These are phyloP conservation scores for Dioscorea cayenensis DNA, from an alignment of 116 monocot species.

Conservation along the genomic window DNA sequence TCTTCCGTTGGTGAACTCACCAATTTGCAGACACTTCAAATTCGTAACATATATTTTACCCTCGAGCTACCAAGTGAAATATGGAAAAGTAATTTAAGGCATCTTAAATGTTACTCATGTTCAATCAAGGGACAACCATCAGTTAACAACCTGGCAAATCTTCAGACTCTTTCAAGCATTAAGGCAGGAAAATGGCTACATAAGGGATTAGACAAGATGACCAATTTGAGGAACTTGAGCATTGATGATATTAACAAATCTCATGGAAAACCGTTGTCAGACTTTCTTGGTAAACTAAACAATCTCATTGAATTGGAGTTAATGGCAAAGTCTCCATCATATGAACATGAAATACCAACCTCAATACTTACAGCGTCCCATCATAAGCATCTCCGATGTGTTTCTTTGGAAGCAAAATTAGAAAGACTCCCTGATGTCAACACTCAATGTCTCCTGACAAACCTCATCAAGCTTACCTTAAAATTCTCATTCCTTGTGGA, in stretches of 20 bases:
- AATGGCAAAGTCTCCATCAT: too few species aligned
- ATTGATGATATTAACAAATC: not conserved
- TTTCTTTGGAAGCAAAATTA: not conserved
- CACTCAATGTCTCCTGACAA: not conserved
- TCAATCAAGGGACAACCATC: not conserved
- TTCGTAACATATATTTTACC: not conserved
- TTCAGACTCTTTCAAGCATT: not conserved
- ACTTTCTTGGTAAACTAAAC: not conserved
- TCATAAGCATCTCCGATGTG: not conserved
- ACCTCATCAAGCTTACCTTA: slow-evolving; percentile 2
- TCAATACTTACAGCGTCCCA: not conserved
- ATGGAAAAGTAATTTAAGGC: not conserved
- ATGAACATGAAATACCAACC: too few species aligned
- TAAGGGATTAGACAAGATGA: not conserved
- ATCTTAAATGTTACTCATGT: not conserved
- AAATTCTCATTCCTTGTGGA: not conserved
- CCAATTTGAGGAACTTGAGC: not conserved
- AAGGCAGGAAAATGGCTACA: not conserved
- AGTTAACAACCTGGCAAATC: not conserved
- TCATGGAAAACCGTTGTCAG: not conserved
- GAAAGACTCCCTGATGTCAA: not conserved
- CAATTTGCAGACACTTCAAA: not conserved
- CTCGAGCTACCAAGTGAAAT: not conserved
- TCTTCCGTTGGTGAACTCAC: not conserved
- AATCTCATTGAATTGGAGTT: not conserved